Conservation (phyloP, 345 rosid genomes). For the Excoecaria agallocha region DNA sequence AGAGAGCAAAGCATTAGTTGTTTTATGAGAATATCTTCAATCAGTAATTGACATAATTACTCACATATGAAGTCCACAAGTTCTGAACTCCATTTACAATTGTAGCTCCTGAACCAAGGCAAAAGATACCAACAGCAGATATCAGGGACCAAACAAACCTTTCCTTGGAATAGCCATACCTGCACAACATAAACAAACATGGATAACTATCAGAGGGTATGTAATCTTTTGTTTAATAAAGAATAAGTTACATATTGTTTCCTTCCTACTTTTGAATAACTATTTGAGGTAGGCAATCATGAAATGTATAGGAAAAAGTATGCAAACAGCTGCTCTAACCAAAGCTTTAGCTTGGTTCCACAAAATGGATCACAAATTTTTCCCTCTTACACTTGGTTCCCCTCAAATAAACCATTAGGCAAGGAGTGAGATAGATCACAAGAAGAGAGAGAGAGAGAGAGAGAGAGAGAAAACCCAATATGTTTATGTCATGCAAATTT, state of each 20-base stretch:
- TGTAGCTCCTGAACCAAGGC: constrained; percentile 99
- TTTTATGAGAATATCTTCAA: not conserved
- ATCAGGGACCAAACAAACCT: constrained; percentile 99
- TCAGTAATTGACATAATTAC: constrained; percentile 5
- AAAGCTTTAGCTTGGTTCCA: not conserved
- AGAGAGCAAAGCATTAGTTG: constrained; percentile 4
- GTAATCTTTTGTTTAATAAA: no score
- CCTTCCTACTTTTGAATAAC: not conserved
- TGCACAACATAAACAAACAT: constrained; percentile 26
- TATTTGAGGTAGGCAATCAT: not conserved
- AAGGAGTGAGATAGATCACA: not conserved
- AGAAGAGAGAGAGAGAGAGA: not conserved
- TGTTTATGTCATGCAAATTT: not conserved
- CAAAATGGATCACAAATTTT: not conserved
- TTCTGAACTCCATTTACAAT: constrained; percentile 90
- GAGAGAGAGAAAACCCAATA: no score
- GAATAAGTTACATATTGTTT: no score
- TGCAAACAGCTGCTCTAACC: no score
- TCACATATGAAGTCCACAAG: constrained; percentile 76
- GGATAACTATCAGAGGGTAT: not conserved
- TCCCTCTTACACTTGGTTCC: no score
- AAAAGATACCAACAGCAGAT: constrained; percentile 98
- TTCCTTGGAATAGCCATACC: constrained; percentile 97
- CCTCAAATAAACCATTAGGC: not conserved
- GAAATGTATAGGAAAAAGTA: not conserved